Evolutionary conservation across 129 eudicot genomes (phyloP).

Genomic region (Chrysanthemum makinoi): DNA sequence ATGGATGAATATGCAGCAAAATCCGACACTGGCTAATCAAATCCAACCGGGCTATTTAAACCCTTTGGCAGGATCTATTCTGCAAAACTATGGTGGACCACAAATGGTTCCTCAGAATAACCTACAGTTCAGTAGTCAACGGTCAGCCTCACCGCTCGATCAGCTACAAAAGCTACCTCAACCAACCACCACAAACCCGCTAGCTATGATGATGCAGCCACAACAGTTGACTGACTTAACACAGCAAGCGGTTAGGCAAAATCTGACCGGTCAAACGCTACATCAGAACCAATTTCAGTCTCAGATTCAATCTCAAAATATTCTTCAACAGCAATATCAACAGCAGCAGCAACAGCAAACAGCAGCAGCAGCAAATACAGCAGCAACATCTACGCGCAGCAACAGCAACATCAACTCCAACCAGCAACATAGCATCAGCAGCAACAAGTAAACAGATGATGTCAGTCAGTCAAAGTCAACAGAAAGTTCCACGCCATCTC

Average conservation of each 20-base stretch:
- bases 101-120: conserved; percentile 63
- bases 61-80: conserved; percentile 52
- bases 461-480: conserved; percentile 48
- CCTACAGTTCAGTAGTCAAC: conserved; percentile 60
- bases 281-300: conserved; percentile 57
- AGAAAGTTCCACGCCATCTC: conserved; percentile 44
- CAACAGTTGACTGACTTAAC: conserved; percentile 56
- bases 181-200: conserved; percentile 44
- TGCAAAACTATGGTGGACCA: conserved; percentile 52
- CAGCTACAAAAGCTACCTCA: conserved; percentile 65
- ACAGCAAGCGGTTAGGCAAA: conserved; percentile 54
- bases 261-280: conserved; percentile 42
- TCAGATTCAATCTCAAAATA: conserved; percentile 54
- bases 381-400: conserved; percentile 14
- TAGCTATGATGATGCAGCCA: conserved; percentile 61
- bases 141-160: conserved; percentile 50
- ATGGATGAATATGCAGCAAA: conserved; percentile 99
- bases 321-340: conserved; percentile 36
- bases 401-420: background rate
- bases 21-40: conserved; percentile 50
- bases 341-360: conserved; percentile 33
- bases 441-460: conserved; percentile 31
- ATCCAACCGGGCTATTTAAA: conserved; percentile 62
- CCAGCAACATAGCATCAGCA: no score
- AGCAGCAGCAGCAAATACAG: no score